Evolutionary conservation across 1,284 basidiomycete species (phyloP).

Genomic region (Blastosporella zonata): DNA sequence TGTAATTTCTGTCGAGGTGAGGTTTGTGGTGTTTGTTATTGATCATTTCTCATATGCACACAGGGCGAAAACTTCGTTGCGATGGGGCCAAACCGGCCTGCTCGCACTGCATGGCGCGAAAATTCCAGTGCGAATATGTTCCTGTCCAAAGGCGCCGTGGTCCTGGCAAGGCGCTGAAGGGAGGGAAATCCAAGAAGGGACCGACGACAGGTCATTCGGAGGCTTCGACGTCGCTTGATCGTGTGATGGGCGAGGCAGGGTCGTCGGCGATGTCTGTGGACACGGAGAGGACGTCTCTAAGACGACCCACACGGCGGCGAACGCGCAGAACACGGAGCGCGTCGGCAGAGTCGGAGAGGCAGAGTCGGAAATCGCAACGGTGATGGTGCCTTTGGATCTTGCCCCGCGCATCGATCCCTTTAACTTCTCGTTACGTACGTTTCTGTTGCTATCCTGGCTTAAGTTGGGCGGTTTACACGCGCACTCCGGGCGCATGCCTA

Average conservation of each 20-base stretch:
- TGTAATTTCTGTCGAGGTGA: conserved; percentile 73
- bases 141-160: conserved; percentile 57
- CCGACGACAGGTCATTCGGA: conserved; percentile 20
- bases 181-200: conserved; percentile 34
- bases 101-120: conserved; percentile 51
- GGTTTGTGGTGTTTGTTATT: conserved; percentile 23
- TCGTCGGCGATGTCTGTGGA: conserved; percentile 30
- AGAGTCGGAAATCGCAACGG: conserved; percentile 16
- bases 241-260: conserved; percentile 22
- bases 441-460: conserved; percentile 45
- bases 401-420: conserved; percentile 37
- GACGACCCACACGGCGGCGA: conserved; percentile 6
- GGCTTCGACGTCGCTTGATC: conserved; percentile 17
- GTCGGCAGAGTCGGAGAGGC: conserved; percentile 16
- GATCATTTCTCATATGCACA: conserved; percentile 12
- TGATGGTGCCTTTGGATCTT: conserved; percentile 25
- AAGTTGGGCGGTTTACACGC: conserved; percentile 37
- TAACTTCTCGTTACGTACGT: conserved; percentile 41
- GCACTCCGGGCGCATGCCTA: conserved; percentile 43
- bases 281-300: conserved; percentile 20
- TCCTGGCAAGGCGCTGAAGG: conserved; percentile 58
- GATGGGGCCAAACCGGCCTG: conserved; percentile 62
- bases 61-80: conserved; percentile 71
- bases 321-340: conserved; percentile 13
- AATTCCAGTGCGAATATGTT: conserved; percentile 52